Evolutionary conservation across 108 stramenopile genomes (phyloP), one percentile per base, ranked within the genome.

Genomic region (Cyclotella choctawhatcheeana): DNA sequence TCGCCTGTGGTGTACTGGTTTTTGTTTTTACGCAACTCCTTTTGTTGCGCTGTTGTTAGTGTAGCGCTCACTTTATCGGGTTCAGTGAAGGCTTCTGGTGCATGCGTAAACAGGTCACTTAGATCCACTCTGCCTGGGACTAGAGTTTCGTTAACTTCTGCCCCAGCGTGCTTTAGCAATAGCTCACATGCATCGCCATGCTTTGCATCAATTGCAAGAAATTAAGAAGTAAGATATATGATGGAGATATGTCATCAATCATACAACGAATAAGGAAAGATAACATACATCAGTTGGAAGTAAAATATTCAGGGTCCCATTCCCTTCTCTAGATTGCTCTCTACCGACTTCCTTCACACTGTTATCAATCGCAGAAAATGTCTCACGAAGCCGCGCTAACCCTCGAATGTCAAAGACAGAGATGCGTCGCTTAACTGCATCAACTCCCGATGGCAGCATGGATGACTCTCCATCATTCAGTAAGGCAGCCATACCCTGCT

Each of bases 371-470:
- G 82, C 79, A 10, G 72, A 58, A 77, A 95, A 95, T 2, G 93
- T 89, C 31, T 89, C 86, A 12, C 86, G 71, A 21, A 95, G 65
- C 26, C 85, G 74, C 4, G 73, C 59, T 63, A 95, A 69, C 16
- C 93, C 93, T 40, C 76, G 67, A 4, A 92, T 72, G 62, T 90
- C 90, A 74, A 95, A 95, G 18, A 87, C 82, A 7, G 91, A 92
- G 24, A 75, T 60, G 2, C 76, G 73, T 32, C 53, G 74, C 17
- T 59, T 59, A 20, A 62, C 47, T 21, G 66, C 25, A 48, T 51
- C 16, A 31, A 29, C 55, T 16, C 60, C 69, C 5, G 68, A 66
- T 18, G 31, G 64, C 25, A 31, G 44, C 40, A 21, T 48, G 26
- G 60, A 72, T 25, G 60, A 32, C 29, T 37, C 37, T 17, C 35